phyloP scores from a whole-genome alignment of 2,329 filamentous ascomycete genomes.

The Corynespora cassiicola region DNA sequence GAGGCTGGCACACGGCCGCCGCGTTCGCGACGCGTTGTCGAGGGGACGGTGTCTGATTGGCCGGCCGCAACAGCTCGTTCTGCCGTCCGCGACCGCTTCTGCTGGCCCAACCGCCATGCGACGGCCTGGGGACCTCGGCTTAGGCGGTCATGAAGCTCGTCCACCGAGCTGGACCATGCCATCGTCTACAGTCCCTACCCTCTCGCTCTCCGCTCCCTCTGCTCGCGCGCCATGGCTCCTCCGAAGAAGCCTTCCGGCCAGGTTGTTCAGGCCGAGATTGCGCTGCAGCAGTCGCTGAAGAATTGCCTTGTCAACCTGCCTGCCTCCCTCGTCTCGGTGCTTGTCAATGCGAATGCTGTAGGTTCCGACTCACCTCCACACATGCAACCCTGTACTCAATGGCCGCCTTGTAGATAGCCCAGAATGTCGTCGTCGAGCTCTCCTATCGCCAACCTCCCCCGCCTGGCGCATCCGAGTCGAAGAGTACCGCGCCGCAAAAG shows the following conservation, averaged over 20 bases:
- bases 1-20: not conserved
- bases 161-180: too few relatives aligned
- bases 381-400: conserved; percentile 20
- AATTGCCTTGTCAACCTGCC: conserved; percentile 96
- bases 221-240: conserved; percentile 36
- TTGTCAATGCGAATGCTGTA: conserved; percentile 91
- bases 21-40: conserved; percentile 31
- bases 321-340: conserved; percentile 78
- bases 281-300: conserved; percentile 80
- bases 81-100: conserved; percentile 30
- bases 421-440: conserved; percentile 96
- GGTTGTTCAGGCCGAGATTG: conserved; percentile 79
- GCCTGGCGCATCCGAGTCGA: conserved; percentile 45
- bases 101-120: conserved; percentile 13
- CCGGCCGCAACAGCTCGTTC: conserved; percentile 13
- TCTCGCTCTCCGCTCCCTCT: conserved; percentile 10
- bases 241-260: conserved; percentile 52
- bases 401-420: conserved; percentile 68
- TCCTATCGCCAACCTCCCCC: conserved; percentile 70
- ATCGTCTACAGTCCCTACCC: conserved; percentile 7
- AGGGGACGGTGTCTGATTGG: conserved; percentile 26
- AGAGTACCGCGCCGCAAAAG: conserved; percentile 57
- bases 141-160: too few relatives aligned
- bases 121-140: conserved; percentile 44
- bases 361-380: conserved; percentile 41